These are phyloP conservation scores for Fusarium falciforme DNA, from an alignment of 2,329 filamentous ascomycete species.

Conservation along the genomic window DNA sequence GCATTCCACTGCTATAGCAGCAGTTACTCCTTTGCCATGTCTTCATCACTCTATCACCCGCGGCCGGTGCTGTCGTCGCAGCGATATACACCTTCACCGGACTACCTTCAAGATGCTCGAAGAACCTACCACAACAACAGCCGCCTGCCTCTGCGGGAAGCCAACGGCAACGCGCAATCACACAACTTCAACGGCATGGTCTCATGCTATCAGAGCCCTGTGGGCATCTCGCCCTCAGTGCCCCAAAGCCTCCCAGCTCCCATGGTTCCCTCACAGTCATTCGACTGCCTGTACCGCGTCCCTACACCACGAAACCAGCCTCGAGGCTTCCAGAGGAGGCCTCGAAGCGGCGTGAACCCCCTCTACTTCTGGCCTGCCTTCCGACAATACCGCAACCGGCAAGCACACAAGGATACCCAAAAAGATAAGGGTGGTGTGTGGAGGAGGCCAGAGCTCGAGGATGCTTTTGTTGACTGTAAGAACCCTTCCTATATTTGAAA, in stretches of 20 bases:
- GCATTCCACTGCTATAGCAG: constrained; percentile 47
- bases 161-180: constrained; percentile 63
- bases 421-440: constrained; percentile 70
- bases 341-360: constrained; percentile 62
- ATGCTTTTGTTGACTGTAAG: constrained; percentile 75
- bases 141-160: constrained; percentile 63
- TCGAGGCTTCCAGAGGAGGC: constrained; percentile 47
- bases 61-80: constrained; percentile 63
- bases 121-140: constrained; percentile 52
- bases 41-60: constrained; percentile 54
- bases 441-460: constrained; percentile 67
- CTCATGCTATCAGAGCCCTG: constrained; percentile 58
- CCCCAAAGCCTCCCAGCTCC: constrained; percentile 63
- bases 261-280: constrained; percentile 62
- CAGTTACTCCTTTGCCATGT: constrained; percentile 45
- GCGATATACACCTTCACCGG: constrained; percentile 59
- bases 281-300: constrained; percentile 54
- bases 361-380: constrained; percentile 73
- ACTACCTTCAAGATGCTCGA: constrained; percentile 59
- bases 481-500: background rate
- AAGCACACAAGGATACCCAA: constrained; percentile 70
- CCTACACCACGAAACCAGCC: constrained; percentile 52
- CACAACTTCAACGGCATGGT: constrained; percentile 55
- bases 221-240: constrained; percentile 57
- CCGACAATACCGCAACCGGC: constrained; percentile 73